phyloP scores from a whole-genome alignment of 441 rosid species.

The Manihot esculenta region DNA sequence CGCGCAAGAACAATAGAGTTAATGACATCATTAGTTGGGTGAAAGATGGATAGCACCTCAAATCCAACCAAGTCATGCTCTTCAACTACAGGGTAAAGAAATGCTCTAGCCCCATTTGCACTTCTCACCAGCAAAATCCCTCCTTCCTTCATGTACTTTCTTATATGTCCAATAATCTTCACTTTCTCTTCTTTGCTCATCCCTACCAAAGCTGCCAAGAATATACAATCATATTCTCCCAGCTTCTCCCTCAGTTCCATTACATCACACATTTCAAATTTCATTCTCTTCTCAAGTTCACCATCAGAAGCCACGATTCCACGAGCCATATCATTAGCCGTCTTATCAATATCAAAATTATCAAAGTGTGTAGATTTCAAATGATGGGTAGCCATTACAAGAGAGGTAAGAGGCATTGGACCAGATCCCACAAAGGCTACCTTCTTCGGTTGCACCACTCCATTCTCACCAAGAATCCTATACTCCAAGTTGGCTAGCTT shows the following conservation, averaged over 20 bases:
- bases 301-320: constrained; percentile 38
- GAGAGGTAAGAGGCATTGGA: constrained; percentile 51
- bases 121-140: constrained; percentile 47
- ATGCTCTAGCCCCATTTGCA: constrained; percentile 56
- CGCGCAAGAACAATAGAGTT: constrained; percentile 39
- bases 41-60: constrained; percentile 51
- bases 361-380: constrained; percentile 37
- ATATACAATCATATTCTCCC: constrained; percentile 42
- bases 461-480: constrained; percentile 30
- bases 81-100: constrained; percentile 52
- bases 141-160: constrained; percentile 19
- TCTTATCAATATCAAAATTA: constrained; percentile 47
- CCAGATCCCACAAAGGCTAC: constrained; percentile 56
- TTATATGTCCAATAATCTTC: constrained; percentile 9
- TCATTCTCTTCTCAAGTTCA: constrained; percentile 45
- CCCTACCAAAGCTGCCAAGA: constrained; percentile 58
- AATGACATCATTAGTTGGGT: constrained; percentile 45
- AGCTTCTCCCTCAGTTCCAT: constrained; percentile 38
- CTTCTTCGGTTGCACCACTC: constrained; percentile 26
- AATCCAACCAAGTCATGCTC: constrained; percentile 45
- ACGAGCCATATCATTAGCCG: constrained; percentile 36
- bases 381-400: constrained; percentile 44
- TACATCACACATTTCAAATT: constrained; percentile 39
- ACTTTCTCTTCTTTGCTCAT: constrained; percentile 34
- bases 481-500: constrained; percentile 46